Evolutionary conservation across 176 grass and related monocot species (phyloP), one percentile per base, ranked within the genome.

Genomic region (Elymus sibiricus): DNA sequence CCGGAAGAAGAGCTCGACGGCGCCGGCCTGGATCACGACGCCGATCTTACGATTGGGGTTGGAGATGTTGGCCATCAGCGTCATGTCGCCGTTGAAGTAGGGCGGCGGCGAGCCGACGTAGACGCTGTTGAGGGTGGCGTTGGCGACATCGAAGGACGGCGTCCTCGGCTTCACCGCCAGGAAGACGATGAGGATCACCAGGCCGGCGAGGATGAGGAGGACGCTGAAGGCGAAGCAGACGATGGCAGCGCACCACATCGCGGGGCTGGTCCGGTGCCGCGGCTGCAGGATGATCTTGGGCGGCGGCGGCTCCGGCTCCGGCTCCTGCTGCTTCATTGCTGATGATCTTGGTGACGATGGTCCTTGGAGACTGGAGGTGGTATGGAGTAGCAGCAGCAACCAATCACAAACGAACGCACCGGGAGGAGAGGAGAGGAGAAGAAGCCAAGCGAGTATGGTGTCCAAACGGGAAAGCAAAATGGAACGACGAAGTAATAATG

Each of bases 31-130:
- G 86, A 93, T 96, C 55, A 68, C 65, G 62, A 99, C 15, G 74
- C 91, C 63, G 12, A 99, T 94, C 87, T 85, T 91, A 72, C 63
- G 90, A 81, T 99, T 99, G 7, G 97, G 92, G 76, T 99, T 99
- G 90, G 97, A 89, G 79, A 99, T 83, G 88, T 99, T 99, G 76
- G 62, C 90, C 17, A 90, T 89, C 34, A 99, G 51, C 53, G 80
- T 91, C 86, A 96, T 83, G 82, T 96, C 94, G 68, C 92, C 89
- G 24, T 94, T 99, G 76, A 91, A 83, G 81, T 94, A 96, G 40
- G 97, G 51, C 1, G 94, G 37, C 2, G 92, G 82, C 1, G 86
- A 83, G 58, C 89, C 84, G 84, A 99, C 21, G 71, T 99, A 99
- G 69, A 94, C 63, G 85, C 85, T 89, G 82, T 92, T 96, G 38